Conservation (phyloP, 371 early-diverging fungal species). For the Ordospora pajunii region DNA sequence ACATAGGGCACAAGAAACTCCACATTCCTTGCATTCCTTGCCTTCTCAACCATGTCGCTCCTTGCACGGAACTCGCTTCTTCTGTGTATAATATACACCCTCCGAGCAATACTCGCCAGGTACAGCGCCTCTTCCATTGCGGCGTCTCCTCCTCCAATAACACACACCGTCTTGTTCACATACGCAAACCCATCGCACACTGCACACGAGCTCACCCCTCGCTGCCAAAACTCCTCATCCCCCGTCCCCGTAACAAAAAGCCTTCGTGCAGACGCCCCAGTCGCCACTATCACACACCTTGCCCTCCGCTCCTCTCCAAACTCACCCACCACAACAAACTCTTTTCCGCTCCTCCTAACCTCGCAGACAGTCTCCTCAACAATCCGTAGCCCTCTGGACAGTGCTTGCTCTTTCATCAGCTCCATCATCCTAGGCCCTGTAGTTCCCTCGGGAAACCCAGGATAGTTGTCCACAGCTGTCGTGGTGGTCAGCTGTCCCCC, state of each 20-base stretch:
- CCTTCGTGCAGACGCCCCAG: constrained; percentile 92
- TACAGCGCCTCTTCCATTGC: constrained; percentile 93
- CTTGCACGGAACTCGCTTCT: constrained; percentile 85
- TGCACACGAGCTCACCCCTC: constrained; percentile 95
- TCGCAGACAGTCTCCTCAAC: constrained; percentile 39
- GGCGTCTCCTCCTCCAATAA: constrained; percentile 95
- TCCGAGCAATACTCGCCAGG: constrained; percentile 74
- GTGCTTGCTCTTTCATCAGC: constrained; percentile 72
- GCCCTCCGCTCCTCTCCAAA: constrained; percentile 64
- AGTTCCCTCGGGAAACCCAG: constrained; percentile 62
- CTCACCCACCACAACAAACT: constrained; percentile 38
- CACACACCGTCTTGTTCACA: constrained; percentile 73
- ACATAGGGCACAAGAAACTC: constrained; percentile 77
- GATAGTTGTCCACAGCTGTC: constrained; percentile 63
- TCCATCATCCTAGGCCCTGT: constrained; percentile 56
- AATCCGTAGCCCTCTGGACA: constrained; percentile 79
- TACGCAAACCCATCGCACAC: constrained; percentile 96
- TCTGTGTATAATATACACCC: constrained; percentile 83
- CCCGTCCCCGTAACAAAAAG: constrained; percentile 64
- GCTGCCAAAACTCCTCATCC: constrained; percentile 77
- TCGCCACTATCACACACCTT: constrained; percentile 80
- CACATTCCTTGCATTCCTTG: constrained; percentile 72
- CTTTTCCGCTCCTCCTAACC: constrained; percentile 35
- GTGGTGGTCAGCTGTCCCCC: constrained; percentile 67
- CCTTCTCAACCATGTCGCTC: constrained; percentile 80